Conservation (phyloP, 371 early-diverging fungal genomes). For the Circinella umbellata region DNA sequence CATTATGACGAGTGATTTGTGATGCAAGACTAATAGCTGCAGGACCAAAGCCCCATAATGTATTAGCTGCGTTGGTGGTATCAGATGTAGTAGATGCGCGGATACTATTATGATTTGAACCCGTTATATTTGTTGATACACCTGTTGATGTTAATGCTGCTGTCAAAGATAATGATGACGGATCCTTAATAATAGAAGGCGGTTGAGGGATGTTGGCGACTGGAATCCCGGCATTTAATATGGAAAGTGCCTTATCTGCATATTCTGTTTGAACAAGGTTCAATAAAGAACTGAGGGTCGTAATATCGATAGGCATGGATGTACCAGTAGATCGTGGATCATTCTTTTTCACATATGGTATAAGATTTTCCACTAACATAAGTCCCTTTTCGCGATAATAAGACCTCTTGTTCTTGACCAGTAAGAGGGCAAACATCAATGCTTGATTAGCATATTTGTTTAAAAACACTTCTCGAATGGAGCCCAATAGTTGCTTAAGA, state of each 20-base stretch:
- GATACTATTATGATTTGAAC: neutral
- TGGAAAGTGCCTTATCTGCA: constrained; percentile 69
- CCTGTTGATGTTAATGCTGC: no score
- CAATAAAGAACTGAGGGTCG: constrained; percentile 54
- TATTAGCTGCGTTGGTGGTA: constrained; percentile 26
- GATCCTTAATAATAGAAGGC: constrained; percentile 16
- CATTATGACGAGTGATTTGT: constrained; percentile 50
- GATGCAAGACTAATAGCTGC: constrained; percentile 32
- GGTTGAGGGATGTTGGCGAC: constrained; percentile 24
- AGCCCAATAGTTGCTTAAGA: constrained; percentile 64
- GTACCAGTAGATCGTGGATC: constrained; percentile 13
- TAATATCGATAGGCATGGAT: constrained; percentile 40
- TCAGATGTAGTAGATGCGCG: constrained; percentile 7
- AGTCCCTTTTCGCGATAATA: constrained; percentile 72
- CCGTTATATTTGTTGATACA: neutral
- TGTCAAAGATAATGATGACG: neutral
- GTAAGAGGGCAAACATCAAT: constrained; percentile 63
- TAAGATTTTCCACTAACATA: constrained; percentile 63
- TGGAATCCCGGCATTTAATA: constrained; percentile 70
- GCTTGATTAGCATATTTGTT: constrained; percentile 65
- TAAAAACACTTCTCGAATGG: constrained; percentile 71
- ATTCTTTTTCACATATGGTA: constrained; percentile 58
- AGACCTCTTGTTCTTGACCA: constrained; percentile 66
- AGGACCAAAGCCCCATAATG: constrained; percentile 41
- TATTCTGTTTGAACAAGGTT: constrained; percentile 68